Evolutionary conservation across 768 basidiomycete species (phyloP), one percentile per base, ranked within the genome.

Genomic region (Leccinum subtestaceum): DNA sequence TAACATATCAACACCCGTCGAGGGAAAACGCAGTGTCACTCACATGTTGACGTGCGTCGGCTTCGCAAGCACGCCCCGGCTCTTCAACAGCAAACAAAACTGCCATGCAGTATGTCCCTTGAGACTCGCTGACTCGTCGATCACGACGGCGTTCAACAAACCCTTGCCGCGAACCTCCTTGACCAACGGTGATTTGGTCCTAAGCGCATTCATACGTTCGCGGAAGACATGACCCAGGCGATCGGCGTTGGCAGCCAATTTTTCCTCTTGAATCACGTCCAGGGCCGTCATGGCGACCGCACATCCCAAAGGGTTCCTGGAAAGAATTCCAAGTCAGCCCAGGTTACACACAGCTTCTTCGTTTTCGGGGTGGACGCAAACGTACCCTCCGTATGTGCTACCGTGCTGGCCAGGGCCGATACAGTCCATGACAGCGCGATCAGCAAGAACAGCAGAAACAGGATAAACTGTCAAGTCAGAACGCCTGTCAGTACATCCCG

Each of bases 341-440:
- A 34, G 12, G 15, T 34, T 47, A 23, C 10, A 46, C 11, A 56
- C 49, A 23, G 7, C 25, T 21, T 25, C 45, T 19, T 25, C 48
- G 38, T 53, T 31, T 23, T 40, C 43, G 49, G 51, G 21, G 23
- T 36, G 11, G 46, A 59, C 25, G 46, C 57, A 17, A 57, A 13
- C 75, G 58, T 63, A 92, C 88, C 95, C 95, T 67, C 95, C 95
- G 60, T 97, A 98, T 0, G 96, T 98, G 63, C 89, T 91, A 3
- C 95, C 95, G 63, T 98, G 96, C 76, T 98, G 95, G 54, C 96
- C 95, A 21, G 96, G 95, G 56, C 85, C 80, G 67, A 99, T 95
- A 75, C 88, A 92, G 17, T 95, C 84, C 93, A 98, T 97, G 64
- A 99, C 75, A n/a, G 91, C 89, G 63, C 86, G 84, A 73, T 93